Conservation (phyloP, 441 rosid species). For the Euphorbia celastroides region DNA sequence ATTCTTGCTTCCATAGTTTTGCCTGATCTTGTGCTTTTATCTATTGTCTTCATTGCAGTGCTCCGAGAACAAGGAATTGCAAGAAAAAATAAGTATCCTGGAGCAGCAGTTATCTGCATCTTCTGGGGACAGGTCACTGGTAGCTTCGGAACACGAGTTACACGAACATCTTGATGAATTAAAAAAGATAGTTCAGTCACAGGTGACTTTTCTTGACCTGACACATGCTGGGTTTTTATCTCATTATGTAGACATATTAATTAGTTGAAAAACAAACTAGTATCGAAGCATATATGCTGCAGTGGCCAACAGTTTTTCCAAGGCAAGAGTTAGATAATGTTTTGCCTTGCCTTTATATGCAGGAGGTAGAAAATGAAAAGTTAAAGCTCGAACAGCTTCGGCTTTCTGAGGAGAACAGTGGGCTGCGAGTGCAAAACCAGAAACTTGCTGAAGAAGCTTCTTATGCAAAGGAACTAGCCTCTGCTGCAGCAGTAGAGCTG, state of each 20-base stretch:
- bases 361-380: slow-evolving; percentile 85
- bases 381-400: slow-evolving; percentile 71
- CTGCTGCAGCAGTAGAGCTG: slow-evolving; percentile 99
- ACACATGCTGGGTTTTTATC: background rate
- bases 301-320: background rate
- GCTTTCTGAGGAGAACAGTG: slow-evolving; percentile 81
- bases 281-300: background rate
- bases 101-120: slow-evolving; percentile 60
- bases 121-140: slow-evolving; percentile 34
- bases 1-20: background rate
- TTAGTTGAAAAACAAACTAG: background rate
- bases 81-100: slow-evolving; percentile 55
- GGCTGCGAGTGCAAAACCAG: slow-evolving; percentile 71
- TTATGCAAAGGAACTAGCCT: slow-evolving; percentile 94
- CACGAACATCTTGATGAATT: slow-evolving; percentile 58
- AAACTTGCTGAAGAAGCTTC: slow-evolving; percentile 95
- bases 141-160: slow-evolving; percentile 35
- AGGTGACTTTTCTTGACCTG: slow-evolving; percentile 39
- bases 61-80: slow-evolving; percentile 75
- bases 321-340: slow-evolving; percentile 1
- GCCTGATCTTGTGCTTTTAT: slow-evolving; percentile 3
- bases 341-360: slow-evolving; percentile 22
- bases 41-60: slow-evolving; percentile 41
- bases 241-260: background rate
- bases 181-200: slow-evolving; percentile 68